Evolutionary conservation across 2,329 filamentous ascomycete genomes (phyloP), one percentile per base, ranked within the genome.

Genomic region (Phyllosticta citriasiana): DNA sequence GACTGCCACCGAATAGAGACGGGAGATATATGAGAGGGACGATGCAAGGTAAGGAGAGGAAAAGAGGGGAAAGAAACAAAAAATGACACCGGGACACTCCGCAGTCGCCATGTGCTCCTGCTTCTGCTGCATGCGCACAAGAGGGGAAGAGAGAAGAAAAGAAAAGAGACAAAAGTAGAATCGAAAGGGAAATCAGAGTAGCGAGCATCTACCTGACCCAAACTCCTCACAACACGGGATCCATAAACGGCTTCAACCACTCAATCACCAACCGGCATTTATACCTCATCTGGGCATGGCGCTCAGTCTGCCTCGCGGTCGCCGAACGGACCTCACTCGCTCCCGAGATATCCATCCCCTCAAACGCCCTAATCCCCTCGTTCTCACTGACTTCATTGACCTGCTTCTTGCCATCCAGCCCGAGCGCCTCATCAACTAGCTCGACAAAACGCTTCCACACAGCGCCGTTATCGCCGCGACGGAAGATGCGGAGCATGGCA

Each of bases 371-470:
- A 10, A 40, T 40, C 8, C 57, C 25, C 14, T 51, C 33, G 2
- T n/a, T n/a, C 19, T 33, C 55, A 27, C 9, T 47, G 27, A 25
- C 26, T 19, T 60, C 53, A 6, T 53, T 64, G 19, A 70, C 60
- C n/a, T 66, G 58, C 10, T 63, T 65, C 3, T 66, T 65, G 12
- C 35, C 62, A 12, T 57, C 27, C 10, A 70, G 64, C 53, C 59
- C 57, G 8, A 26, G 61, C 19, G 67, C 25, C 35, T 71, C 68
- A 55, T 62, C 64, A 27, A 68, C 69, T 52, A 75, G 62, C 60
- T 74, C 67, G 35, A 57, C 25, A 35, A 71, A 70, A 40, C 71
- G 59, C 19, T 47, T 56, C 19, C 30, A 22, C 16, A 73, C 67
- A 3, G 59, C 62, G 4, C 59, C 59, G 2, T 57, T 30, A 0